Evolutionary conservation across 1,284 basidiomycete genomes (phyloP), one percentile per base, ranked within the genome.

Genomic region (Stereum hirsutum): DNA sequence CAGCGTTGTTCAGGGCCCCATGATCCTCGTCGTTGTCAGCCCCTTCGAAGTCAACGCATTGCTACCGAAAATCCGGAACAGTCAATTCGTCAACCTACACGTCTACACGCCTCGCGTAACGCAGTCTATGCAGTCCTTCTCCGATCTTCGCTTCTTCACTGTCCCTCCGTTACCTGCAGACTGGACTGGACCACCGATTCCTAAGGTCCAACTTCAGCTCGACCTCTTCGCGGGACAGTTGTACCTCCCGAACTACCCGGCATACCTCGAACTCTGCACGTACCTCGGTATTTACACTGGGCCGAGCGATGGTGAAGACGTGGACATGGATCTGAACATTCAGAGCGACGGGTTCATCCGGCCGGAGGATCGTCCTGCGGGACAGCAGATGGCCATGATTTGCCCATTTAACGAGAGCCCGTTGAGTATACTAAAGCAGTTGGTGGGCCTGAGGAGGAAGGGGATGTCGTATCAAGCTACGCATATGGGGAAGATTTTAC

Each of bases 161-260:
- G 52, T 65, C 23, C 65, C 67, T 0, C 31, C 56, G 1, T 42
- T 60, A 0, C 49, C 51, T 0, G 2, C 17, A 10, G 27, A 41
- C 12, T 56, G 57, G 54, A 49, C 31, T 12, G 35, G 54, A 5
- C 45, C 58, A 1, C 34, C 49, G 21, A 8, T 19, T 14, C 6
- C 39, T n/a, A 41, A 52, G 8, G 39, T 61, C 1, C 55, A 58
- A 23, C 51, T 57, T 25, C 64, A 70, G 44, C 53, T 75, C 19
- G 65, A 66, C 43, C 46, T 73, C 20, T 72, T 62, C 41, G 57
- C 70, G 11, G 73, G 65, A 19, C 68, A 70, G 45, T 58, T 72
- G 5, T 72, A 65, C 46, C 50, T 71, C 7, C 48, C 52, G 11
- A 48, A 60, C 31, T 54, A 57, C 27, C 51, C 46, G 6, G 52